Evolutionary conservation across 495 filamentous ascomycete species (phyloP).

Genomic region (Aspergillus haitiensis): DNA sequence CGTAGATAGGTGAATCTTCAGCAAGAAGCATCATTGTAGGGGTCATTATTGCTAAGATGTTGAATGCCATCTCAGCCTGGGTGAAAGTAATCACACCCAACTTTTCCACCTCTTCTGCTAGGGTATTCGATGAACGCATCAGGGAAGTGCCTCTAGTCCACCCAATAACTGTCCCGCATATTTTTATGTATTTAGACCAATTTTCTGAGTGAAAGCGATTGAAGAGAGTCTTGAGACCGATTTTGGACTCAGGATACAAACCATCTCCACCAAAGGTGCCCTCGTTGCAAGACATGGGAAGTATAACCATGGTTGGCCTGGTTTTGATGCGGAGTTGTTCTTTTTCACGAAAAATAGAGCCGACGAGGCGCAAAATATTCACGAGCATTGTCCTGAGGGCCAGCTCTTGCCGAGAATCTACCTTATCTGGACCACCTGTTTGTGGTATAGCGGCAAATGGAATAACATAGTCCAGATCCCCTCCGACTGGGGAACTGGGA

Average conservation of each 20-base stretch:
- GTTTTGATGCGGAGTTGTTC: constrained; percentile 77
- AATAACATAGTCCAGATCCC: constrained; percentile 94
- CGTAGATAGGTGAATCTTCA: constrained; percentile 29
- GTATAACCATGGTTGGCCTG: constrained; percentile 89
- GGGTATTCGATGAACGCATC: constrained; percentile 95
- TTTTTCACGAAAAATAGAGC: constrained; percentile 79
- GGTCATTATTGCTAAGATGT: constrained; percentile 93
- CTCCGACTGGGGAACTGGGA: constrained; percentile 84
- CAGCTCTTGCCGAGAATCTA: constrained; percentile 88
- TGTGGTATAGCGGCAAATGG: constrained; percentile 97
- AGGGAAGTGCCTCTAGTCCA: constrained; percentile 98
- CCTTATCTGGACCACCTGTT: constrained; percentile 86
- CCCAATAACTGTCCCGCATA: constrained; percentile 97
- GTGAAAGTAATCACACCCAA: constrained; percentile 97
- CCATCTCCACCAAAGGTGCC: constrained; percentile 98
- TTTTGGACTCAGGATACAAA: constrained; percentile 96
- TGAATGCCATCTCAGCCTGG: constrained; percentile 99
- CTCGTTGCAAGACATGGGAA: constrained; percentile 96
- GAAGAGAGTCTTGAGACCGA: constrained; percentile 94
- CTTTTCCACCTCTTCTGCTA: constrained; percentile 92
- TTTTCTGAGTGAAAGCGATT: constrained; percentile 96
- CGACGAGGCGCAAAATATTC: constrained; percentile 87
- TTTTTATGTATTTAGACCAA: constrained; percentile 95
- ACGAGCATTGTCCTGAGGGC: constrained; percentile 98
- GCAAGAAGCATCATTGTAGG: constrained; percentile 89